These are phyloP conservation scores for Penicillium sp. DNA, from an alignment of 2,329 filamentous ascomycete genomes.

Conservation along the genomic window DNA sequence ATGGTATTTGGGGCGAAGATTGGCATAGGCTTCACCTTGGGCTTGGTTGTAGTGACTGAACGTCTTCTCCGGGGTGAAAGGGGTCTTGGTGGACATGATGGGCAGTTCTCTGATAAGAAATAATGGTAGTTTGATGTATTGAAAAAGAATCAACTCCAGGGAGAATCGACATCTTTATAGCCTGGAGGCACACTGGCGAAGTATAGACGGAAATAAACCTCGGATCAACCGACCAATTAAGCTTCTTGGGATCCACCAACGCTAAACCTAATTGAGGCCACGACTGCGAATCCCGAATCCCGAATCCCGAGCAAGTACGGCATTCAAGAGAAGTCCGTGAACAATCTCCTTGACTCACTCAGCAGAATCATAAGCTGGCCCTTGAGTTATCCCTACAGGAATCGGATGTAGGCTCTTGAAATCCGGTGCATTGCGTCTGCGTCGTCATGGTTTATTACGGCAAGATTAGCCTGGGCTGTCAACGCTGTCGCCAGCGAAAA, in stretches of 20 bases:
- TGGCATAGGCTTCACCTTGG: conserved; percentile 33
- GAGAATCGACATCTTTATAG: neutral
- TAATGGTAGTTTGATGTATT: neutral
- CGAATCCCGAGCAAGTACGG: neutral
- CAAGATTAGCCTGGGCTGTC: neutral
- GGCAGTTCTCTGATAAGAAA: neutral
- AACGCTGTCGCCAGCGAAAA: neutral
- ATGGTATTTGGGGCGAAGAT: conserved; percentile 53
- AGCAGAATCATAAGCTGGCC: neutral
- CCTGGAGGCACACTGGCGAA: neutral
- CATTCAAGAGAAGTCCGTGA: neutral
- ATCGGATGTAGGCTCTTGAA: neutral
- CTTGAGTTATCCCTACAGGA: neutral
- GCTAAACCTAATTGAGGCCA: neutral
- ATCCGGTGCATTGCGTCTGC: neutral
- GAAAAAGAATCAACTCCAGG: neutral
- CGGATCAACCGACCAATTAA: neutral
- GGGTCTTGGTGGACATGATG: neutral
- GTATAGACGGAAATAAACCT: neutral
- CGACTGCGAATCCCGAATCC: neutral
- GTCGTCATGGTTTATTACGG: neutral
- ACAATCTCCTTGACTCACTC: neutral
- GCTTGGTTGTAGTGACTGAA: conserved; percentile 19
- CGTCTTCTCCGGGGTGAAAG: conserved; percentile 16
- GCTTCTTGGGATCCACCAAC: neutral